Evolutionary conservation across 805 yeast species (phyloP), one percentile per base, ranked within the genome.

Genomic region (Blastobotrys robertii): DNA sequence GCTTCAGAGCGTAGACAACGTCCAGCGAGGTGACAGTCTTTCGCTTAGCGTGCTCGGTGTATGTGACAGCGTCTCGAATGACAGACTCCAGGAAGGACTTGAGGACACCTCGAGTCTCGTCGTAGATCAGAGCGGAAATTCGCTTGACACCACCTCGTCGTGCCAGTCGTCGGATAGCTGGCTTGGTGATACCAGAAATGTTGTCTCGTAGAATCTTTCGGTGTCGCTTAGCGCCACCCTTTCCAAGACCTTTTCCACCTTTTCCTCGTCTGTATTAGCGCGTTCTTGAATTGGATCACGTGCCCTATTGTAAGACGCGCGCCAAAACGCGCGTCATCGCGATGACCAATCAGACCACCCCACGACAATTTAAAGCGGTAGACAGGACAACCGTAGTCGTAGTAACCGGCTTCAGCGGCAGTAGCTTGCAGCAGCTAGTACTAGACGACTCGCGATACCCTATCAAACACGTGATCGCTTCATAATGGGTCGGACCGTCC

Each of bases 141-240:
- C 97, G 95, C 82, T 88, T 88, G 67, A 88, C 97, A 87, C 97
- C 97, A 76, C 97, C 97, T 86, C 97, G 88, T 82, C 97, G 88
- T 41, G 97, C 97, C 63, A 88, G 82, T 84, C 97, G 88, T 79
- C 97, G 87, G 67, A 90, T 90, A 65, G 97, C 97, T 66, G 97
- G 97, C 80, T 90, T 90, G 52, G 97, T 90, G 68, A 90, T 88
- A 77, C 97, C 97, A 75, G 87, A 97, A 59, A 90, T 88, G 88
- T 90, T 90, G 72, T 90, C 97, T 79, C 97, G 88, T 57, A 87
- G 77, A 72, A 90, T 84, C 84, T 87, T 88, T 81, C 97, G 85
- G 86, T 90, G 97, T 74, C 97, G 87, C 81, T 90, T 90, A 64
- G 97, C 97, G 76, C 97, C 97, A 74, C 97, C 97, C 77, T 90